Evolutionary conservation across 148 eudicot species (phyloP).

Genomic region (Heliamphora exappendiculata): DNA sequence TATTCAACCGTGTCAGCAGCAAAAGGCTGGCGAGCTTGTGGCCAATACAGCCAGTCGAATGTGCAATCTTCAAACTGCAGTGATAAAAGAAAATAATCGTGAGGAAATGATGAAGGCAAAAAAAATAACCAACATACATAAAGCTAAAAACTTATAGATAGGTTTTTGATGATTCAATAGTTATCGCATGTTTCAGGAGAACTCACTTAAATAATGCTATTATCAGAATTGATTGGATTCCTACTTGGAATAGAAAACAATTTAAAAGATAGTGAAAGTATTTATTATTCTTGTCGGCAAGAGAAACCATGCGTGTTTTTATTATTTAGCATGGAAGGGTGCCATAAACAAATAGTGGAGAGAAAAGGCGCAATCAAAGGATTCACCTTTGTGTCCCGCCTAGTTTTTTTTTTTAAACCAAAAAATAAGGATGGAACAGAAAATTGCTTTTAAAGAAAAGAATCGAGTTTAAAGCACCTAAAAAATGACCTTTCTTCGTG

Average conservation of each 20-base stretch:
- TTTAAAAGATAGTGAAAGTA: not conserved
- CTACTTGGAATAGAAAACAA: too few relatives aligned
- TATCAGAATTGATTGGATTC: not conserved
- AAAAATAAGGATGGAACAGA: too few relatives aligned
- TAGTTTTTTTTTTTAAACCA: too few relatives aligned
- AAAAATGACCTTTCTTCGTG: too few relatives aligned
- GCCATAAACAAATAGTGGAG: too few relatives aligned
- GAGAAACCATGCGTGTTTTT: too few relatives aligned
- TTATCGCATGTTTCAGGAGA: not conserved
- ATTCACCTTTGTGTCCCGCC: too few relatives aligned
- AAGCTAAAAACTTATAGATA: not conserved
- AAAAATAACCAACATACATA: not conserved
- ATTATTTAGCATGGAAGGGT: too few relatives aligned
- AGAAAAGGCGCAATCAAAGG: too few relatives aligned
- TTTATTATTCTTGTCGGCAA: too few relatives aligned
- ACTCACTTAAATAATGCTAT: not conserved
- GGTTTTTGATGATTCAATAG: not conserved
- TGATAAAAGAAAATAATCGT: not conserved
- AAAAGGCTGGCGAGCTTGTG: slow-evolving; percentile 64
- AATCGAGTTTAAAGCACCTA: too few relatives aligned
- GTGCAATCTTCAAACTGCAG: slow-evolving; percentile 79
- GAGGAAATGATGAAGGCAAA: not conserved
- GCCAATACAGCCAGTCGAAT: slow-evolving; percentile 86
- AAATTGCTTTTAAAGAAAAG: too few relatives aligned
- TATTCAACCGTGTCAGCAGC: slow-evolving; percentile 43